phyloP scores from a whole-genome alignment of 2,329 filamentous ascomycete genomes.

The Ceratocystis papillata region DNA sequence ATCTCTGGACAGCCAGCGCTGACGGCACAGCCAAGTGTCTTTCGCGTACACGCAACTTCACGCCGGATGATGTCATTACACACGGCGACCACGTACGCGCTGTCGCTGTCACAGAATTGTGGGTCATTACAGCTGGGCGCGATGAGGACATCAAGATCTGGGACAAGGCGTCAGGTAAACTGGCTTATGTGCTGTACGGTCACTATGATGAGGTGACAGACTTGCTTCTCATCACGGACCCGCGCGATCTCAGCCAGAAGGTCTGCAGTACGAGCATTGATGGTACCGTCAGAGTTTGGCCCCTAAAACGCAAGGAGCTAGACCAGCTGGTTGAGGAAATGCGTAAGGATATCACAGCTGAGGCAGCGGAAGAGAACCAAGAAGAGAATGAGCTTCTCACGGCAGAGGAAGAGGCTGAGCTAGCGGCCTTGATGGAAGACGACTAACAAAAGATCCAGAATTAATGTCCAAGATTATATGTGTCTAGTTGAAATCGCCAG shows the following conservation, averaged over 20 bases:
- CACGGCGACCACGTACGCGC: slow-evolving; percentile 89
- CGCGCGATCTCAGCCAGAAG: slow-evolving; percentile 33
- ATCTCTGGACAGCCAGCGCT: slow-evolving; percentile 87
- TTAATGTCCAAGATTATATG: not conserved
- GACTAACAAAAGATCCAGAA: slow-evolving; percentile 14
- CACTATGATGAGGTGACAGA: slow-evolving; percentile 92
- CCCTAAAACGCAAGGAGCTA: slow-evolving; percentile 51
- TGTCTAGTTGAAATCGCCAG: not conserved
- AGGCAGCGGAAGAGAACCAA: slow-evolving; percentile 40
- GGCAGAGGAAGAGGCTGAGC: slow-evolving; percentile 81
- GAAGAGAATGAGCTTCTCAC: slow-evolving; percentile 51
- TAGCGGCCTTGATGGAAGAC: slow-evolving; percentile 82
- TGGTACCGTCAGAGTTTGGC: slow-evolving; percentile 77
- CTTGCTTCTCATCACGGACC: slow-evolving; percentile 49
- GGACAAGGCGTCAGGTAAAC: slow-evolving; percentile 61
- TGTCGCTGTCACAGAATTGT: slow-evolving; percentile 61
- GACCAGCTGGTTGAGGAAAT: slow-evolving; percentile 40
- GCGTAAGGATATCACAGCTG: slow-evolving; percentile 35
- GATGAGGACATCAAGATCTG: slow-evolving; percentile 89
- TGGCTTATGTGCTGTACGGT: slow-evolving; percentile 64
- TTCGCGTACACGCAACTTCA: slow-evolving; percentile 56
- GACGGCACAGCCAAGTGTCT: slow-evolving; percentile 82
- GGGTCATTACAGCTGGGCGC: slow-evolving; percentile 77
- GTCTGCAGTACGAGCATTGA: slow-evolving; percentile 83
- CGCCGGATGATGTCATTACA: slow-evolving; percentile 56